phyloP scores from a whole-genome alignment of 1,139 yeast genomes.

The Hemisphaericaspora subhashii region DNA sequence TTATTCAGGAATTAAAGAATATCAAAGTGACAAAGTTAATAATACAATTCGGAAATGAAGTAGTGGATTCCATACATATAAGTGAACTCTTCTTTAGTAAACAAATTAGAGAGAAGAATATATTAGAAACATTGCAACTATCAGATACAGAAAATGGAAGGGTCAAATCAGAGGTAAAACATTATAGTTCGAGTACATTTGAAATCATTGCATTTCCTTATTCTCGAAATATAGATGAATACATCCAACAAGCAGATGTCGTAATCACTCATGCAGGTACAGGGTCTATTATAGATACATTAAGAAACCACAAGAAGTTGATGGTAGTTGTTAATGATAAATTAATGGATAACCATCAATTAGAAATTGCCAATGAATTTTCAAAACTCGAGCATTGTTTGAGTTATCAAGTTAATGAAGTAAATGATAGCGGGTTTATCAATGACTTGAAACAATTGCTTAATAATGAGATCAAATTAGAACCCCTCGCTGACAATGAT shows the following conservation, averaged over 20 bases:
- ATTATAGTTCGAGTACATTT: slow-evolving; percentile 9
- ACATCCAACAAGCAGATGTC: slow-evolving; percentile 45
- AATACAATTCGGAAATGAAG: slow-evolving; percentile 71
- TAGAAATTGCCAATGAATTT: slow-evolving; percentile 69
- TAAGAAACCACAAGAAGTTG: slow-evolving; percentile 55
- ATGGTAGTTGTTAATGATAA: slow-evolving; percentile 68
- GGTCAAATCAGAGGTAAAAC: background rate
- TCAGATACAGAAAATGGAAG: slow-evolving; percentile 6
- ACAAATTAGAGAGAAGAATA: slow-evolving; percentile 14
- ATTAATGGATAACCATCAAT: slow-evolving; percentile 86
- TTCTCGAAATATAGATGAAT: slow-evolving; percentile 38
- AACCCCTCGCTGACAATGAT: slow-evolving; percentile 6
- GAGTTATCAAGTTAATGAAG: slow-evolving; percentile 6
- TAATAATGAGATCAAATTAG: slow-evolving; percentile 5
- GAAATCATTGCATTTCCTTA: slow-evolving; percentile 49
- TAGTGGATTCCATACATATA: slow-evolving; percentile 25
- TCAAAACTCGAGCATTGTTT: slow-evolving; percentile 21
- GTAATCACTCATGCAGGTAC: slow-evolving; percentile 93
- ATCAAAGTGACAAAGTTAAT: slow-evolving; percentile 42
- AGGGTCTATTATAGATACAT: slow-evolving; percentile 82
- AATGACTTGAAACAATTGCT: slow-evolving; percentile 6
- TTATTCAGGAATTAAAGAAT: slow-evolving; percentile 33
- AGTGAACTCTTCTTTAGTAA: slow-evolving; percentile 24
- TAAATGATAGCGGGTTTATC: slow-evolving; percentile 2
- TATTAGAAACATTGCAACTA: slow-evolving; percentile 13